Conservation (phyloP, 805 yeast genomes). For the Candida multigemmis region DNA sequence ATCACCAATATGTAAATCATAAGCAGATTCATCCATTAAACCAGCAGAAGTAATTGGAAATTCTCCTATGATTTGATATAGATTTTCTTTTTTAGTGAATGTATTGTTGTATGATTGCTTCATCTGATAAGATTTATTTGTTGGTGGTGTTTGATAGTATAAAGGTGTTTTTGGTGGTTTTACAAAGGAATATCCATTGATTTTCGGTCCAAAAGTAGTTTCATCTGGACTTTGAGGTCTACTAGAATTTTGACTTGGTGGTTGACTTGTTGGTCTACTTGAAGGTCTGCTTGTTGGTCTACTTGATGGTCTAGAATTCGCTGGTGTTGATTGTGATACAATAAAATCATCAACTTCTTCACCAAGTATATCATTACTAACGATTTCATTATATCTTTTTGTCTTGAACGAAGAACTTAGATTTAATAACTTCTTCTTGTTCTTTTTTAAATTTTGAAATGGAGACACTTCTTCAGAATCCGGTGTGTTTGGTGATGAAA, state of each 20-base stretch:
- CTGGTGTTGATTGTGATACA: conserved; percentile 32
- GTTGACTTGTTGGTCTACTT: conserved; percentile 6
- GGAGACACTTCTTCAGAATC: conserved; percentile 3
- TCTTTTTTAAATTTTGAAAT: conserved; percentile 6
- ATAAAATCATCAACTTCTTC: conserved; percentile 5
- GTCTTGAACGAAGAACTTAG: conserved; percentile 22
- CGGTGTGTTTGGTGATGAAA: conserved; percentile 11
- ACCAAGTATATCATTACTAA: conserved; percentile 6
- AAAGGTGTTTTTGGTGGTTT: conserved; percentile 14
- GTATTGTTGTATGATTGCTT: conserved; percentile 2
- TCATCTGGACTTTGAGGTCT: no score
- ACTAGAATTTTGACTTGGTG: conserved; percentile 3
- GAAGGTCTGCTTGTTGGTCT: conserved; percentile 2
- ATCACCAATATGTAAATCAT: conserved; percentile 26
- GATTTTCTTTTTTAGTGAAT: no score
- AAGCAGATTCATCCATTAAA: conserved; percentile 24
- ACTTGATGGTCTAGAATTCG: conserved; percentile 24
- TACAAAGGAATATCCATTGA: conserved; percentile 37
- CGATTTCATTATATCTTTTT: conserved; percentile 8
- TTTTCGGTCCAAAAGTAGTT: no score
- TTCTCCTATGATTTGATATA: conserved; percentile 20
- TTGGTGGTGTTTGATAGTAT: conserved; percentile 10
- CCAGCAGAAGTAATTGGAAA: conserved; percentile 21
- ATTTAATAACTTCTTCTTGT: conserved; percentile 16
- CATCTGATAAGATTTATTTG: conserved; percentile 7